A percentile compares a stretch with the other conserved stretches of the same genome.
These are phyloP conservation scores for Cerioporus squamosus DNA, from an alignment of 1,284 basidiomycete genomes.

Conservation along the genomic window DNA sequence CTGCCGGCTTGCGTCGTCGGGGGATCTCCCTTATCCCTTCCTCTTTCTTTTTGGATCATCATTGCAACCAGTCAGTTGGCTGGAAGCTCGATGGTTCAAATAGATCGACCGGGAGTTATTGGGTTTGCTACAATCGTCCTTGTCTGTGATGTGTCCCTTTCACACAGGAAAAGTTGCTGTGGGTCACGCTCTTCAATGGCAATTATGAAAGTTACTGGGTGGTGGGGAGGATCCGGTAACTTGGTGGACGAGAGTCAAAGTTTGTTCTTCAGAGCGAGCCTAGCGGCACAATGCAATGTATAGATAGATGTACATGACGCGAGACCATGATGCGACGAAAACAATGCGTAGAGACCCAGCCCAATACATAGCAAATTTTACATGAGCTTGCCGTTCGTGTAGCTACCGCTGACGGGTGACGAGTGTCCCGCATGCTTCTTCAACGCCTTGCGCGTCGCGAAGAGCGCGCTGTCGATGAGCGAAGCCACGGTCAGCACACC, in stretches of 20 bases:
- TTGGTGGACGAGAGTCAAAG: too few relatives aligned
- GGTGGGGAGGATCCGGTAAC: too few relatives aligned
- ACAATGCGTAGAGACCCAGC: conserved; percentile 2
- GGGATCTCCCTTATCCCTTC: conserved; percentile 7
- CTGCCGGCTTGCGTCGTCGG: conserved; percentile 22
- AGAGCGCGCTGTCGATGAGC: conserved; percentile 88
- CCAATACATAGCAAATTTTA: conserved; percentile 31
- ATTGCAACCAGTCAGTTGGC: conserved; percentile 20
- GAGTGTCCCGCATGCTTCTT: conserved; percentile 55
- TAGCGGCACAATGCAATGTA: conserved; percentile 5
- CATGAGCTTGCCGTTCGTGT: conserved; percentile 51
- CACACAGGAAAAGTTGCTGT: too few relatives aligned
- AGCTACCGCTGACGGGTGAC: conserved; percentile 38
- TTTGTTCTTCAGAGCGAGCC: too few relatives aligned
- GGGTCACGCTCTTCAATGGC: too few relatives aligned
- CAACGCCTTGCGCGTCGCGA: conserved; percentile 70
- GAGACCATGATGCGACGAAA: conserved; percentile 1
- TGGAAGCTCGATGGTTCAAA: conserved; percentile 18
- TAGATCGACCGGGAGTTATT: conserved; percentile 2
- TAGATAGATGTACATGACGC: conserved; percentile 16
- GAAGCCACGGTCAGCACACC: conserved; percentile 96
- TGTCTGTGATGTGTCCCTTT: too few relatives aligned
- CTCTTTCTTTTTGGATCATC: conserved; percentile 18
- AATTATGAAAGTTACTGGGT: too few relatives aligned
- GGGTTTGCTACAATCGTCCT: too few relatives aligned